Evolutionary conservation across 345 rosid genomes (phyloP).

Genomic region (Theobroma cacao): DNA sequence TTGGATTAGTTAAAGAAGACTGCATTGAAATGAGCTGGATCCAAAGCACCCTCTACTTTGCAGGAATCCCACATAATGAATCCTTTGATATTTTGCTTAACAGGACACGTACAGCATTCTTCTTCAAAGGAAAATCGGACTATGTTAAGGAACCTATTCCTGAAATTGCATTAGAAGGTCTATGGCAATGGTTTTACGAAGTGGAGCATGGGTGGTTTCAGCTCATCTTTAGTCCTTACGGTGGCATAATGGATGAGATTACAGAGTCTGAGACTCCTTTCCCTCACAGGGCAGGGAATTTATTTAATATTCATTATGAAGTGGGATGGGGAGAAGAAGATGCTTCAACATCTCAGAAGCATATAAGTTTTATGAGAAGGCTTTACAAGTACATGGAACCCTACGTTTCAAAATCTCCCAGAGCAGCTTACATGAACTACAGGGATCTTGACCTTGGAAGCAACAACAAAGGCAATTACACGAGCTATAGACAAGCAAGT

Average conservation of each 20-base stretch:
- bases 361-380: conserved; percentile 41
- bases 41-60: conserved; percentile 28
- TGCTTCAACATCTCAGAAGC: conserved; percentile 26
- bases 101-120: conserved; percentile 35
- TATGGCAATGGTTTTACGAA: conserved; percentile 36
- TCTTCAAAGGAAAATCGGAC: conserved; percentile 71
- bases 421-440: conserved; percentile 55
- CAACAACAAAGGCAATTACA: conserved; percentile 20
- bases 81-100: conserved; percentile 33
- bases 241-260: conserved; percentile 35
- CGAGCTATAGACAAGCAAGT: conserved; percentile 32
- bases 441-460: conserved; percentile 60
- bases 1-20: conserved; percentile 31
- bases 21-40: conserved; percentile 50
- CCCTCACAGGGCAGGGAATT: conserved; percentile 39
- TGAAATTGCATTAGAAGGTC: conserved; percentile 21
- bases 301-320: conserved; percentile 35
- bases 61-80: conserved; percentile 26
- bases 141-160: conserved; percentile 46
- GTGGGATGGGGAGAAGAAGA: conserved; percentile 31
- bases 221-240: conserved; percentile 35
- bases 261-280: conserved; percentile 31
- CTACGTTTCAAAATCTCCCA: conserved; percentile 48
- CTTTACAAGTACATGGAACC: conserved; percentile 40
- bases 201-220: conserved; percentile 18